Percentiles rank a stretch among this genome's conserved stretches.
Evolutionary conservation across 1,139 yeast species (phyloP).

Genomic region (Magnusiomyces fungicola): DNA sequence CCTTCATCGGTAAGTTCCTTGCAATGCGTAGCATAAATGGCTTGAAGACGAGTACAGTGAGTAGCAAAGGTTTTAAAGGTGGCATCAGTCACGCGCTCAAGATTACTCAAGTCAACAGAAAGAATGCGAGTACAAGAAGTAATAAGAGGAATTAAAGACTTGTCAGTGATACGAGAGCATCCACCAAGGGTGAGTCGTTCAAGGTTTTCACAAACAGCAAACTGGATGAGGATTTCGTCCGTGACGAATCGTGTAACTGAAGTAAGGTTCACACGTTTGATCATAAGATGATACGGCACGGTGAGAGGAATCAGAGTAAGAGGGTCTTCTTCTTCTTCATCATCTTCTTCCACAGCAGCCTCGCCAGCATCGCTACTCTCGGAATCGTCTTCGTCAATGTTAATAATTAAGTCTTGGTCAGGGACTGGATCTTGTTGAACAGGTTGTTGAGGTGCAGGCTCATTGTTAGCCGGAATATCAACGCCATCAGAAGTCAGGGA

Average conservation of each 20-base stretch:
- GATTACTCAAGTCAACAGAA: constrained; percentile 86
- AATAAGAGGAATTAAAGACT: constrained; percentile 55
- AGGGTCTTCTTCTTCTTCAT: constrained; percentile 34
- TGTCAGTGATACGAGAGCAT: constrained; percentile 59
- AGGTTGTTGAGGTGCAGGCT: too few species aligned
- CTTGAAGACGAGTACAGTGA: constrained; percentile 74
- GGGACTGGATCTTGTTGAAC: too few species aligned
- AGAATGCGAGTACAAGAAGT: constrained; percentile 63
- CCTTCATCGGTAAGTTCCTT: constrained; percentile 59
- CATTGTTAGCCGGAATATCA: too few species aligned
- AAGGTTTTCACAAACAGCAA: constrained; percentile 51
- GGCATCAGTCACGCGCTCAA: constrained; percentile 58
- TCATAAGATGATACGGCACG: constrained; percentile 57
- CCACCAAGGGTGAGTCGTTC: constrained; percentile 83
- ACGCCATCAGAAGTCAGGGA: too few species aligned
- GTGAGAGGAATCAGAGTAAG: constrained; percentile 31
- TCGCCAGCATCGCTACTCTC: not conserved
- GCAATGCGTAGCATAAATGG: constrained; percentile 85
- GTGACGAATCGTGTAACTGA: constrained; percentile 62
- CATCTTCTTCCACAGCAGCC: constrained; percentile 11
- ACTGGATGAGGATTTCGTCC: constrained; percentile 45
- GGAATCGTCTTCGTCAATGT: constrained; percentile 4
- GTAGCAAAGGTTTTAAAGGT: constrained; percentile 63
- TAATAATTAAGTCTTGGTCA: not conserved
- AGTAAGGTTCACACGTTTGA: constrained; percentile 75